Evolutionary conservation across 2,329 filamentous ascomycete genomes (phyloP).

Genomic region (Lasiodiplodia theobromae): DNA sequence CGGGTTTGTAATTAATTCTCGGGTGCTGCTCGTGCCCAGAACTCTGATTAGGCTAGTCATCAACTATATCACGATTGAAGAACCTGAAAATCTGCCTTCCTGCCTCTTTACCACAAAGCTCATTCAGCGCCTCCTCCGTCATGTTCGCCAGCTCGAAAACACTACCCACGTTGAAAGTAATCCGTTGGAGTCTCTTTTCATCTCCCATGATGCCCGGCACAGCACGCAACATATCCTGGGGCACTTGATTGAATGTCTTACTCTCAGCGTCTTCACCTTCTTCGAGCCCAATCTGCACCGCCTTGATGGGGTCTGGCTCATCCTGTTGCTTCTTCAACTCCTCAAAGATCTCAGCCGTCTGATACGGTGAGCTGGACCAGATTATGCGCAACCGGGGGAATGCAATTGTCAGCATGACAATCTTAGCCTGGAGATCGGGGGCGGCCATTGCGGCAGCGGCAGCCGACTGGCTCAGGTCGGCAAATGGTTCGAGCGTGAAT

Average conservation of each 20-base stretch:
- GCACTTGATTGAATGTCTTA: constrained; percentile 80
- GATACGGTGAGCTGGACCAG: constrained; percentile 91
- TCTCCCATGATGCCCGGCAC: constrained; percentile 78
- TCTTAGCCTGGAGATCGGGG: constrained; percentile 86
- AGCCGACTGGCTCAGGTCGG: constrained; percentile 65
- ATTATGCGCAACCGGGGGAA: constrained; percentile 91
- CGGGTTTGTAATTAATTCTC: neutral
- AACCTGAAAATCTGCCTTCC: constrained; percentile 80
- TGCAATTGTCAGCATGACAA: constrained; percentile 89
- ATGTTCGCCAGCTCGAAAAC: constrained; percentile 87
- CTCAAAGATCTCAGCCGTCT: constrained; percentile 97
- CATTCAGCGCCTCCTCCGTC: constrained; percentile 73
- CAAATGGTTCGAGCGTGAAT: constrained; percentile 79
- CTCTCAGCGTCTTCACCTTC: constrained; percentile 59
- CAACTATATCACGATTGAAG: constrained; percentile 69
- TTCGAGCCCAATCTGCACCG: constrained; percentile 82
- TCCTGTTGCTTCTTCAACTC: constrained; percentile 87
- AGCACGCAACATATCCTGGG: constrained; percentile 86
- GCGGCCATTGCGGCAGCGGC: constrained; percentile 62
- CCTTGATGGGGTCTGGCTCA: constrained; percentile 88
- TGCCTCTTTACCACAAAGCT: constrained; percentile 78
- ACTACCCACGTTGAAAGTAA: constrained; percentile 77
- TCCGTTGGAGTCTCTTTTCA: constrained; percentile 74
- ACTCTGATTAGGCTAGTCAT: constrained; percentile 5
- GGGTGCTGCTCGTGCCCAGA: neutral